Conservation (phyloP, 768 basidiomycete genomes). For the Trametes cinnabarina region DNA sequence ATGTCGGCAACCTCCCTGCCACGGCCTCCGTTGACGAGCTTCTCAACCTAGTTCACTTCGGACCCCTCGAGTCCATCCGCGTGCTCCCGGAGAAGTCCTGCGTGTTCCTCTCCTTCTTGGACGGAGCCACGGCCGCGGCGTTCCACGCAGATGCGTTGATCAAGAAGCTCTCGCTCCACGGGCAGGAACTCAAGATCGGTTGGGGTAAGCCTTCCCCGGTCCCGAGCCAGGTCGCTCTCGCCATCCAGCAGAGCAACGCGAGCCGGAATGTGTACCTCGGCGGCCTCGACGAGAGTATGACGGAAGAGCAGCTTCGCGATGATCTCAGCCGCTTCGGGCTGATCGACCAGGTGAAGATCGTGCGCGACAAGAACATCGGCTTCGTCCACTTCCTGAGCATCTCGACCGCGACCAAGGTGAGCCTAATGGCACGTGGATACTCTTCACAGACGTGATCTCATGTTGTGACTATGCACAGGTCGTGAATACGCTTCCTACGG, state of each 20-base stretch:
- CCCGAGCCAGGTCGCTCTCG: constrained; percentile 78
- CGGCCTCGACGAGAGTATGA: constrained; percentile 84
- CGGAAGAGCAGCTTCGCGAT: constrained; percentile 89
- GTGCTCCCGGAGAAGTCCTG: constrained; percentile 96
- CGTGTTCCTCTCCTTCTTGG: constrained; percentile 97
- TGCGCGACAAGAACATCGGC: constrained; percentile 97
- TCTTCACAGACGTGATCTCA: not conserved
- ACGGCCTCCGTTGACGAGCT: constrained; percentile 97
- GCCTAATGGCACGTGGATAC: not conserved
- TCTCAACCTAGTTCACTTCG: constrained; percentile 96
- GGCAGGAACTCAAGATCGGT: constrained; percentile 96
- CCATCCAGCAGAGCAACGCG: constrained; percentile 90
- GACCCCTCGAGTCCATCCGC: constrained; percentile 91
- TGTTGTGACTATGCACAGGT: constrained; percentile 53
- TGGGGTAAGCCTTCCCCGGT: constrained; percentile 97
- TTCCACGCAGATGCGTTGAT: constrained; percentile 97
- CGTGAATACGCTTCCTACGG: constrained; percentile 87
- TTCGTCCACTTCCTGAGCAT: constrained; percentile 99
- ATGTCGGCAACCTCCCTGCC: constrained; percentile 92
- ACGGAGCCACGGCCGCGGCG: constrained; percentile 87
- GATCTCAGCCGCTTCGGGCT: constrained; percentile 90
- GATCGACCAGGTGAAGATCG: constrained; percentile 99
- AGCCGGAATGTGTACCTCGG: constrained; percentile 97
- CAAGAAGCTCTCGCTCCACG: constrained; percentile 90
- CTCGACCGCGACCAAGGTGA: constrained; percentile 90